Evolutionary conservation across 352 stramenopile genomes (phyloP).

Genomic region (Globisporangium cederbergense): DNA sequence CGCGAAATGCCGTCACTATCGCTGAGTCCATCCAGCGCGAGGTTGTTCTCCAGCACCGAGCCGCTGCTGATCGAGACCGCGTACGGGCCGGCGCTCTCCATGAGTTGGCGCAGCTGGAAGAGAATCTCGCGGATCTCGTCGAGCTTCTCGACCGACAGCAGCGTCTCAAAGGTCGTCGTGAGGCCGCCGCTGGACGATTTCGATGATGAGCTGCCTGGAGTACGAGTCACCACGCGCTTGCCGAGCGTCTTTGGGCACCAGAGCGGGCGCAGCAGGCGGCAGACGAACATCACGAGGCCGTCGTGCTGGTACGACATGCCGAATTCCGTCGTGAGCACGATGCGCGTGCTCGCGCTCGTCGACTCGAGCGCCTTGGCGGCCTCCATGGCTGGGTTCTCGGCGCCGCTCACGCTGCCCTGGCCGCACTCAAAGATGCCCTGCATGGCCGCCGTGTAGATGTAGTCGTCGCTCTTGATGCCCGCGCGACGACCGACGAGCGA

Average conservation of each 20-base stretch:
- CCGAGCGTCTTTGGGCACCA: constrained; percentile 68
- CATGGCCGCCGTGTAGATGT: constrained; percentile 74
- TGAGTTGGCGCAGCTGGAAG: constrained; percentile 78
- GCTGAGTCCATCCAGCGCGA: constrained; percentile 32
- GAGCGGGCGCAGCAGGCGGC: constrained; percentile 70
- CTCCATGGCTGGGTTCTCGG: constrained; percentile 31
- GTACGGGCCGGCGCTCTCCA: constrained; percentile 75
- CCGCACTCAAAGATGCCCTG: constrained; percentile 85
- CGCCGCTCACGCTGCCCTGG: constrained; percentile 28
- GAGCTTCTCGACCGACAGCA: constrained; percentile 49
- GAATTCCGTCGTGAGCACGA: constrained; percentile 84
- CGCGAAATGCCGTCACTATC: constrained; percentile 48
- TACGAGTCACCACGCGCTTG: constrained; percentile 30
- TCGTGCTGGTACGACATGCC: constrained; percentile 88
- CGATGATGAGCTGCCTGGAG: constrained; percentile 19
- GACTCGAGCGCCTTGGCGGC: constrained; percentile 24
- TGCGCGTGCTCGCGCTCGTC: constrained; percentile 46
- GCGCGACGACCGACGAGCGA: constrained; percentile 41
- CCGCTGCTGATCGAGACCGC: constrained; percentile 72
- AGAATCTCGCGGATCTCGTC: constrained; percentile 78
- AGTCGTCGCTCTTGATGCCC: constrained; percentile 70
- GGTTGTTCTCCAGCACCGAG: constrained; percentile 52
- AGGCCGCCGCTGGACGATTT: constrained; percentile 9
- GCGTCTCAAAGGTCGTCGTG: constrained; percentile 34
- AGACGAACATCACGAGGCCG: constrained; percentile 76